Base-by-base conservation (phyloP, 257 asterid genomes). In the Fraxinus anomala region DNA sequence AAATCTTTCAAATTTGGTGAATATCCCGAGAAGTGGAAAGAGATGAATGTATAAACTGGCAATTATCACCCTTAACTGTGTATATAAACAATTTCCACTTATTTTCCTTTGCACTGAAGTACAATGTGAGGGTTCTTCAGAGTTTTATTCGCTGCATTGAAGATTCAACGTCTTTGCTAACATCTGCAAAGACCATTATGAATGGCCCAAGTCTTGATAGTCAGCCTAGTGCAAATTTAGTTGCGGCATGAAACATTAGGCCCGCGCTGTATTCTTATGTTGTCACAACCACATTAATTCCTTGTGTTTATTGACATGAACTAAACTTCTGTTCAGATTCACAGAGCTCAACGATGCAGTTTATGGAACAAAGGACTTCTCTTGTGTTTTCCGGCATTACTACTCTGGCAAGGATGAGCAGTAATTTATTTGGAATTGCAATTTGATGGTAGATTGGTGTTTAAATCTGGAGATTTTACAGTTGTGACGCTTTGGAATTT, bases 301-400 rank as follows among this genome's bases (percentile, higher is more conserved):
- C 56, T 47, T 1, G 7, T 14, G 56, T 47, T 47, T 3, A 47
- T 14, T 47, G 56, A 47, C n/a, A 14, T 47, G n/a, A 2, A 47
- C 56, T 14, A 5, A 14, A 47, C n/a, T 47, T 47, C 56, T 47
- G 56, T 84, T 85, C 87, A 93, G 99, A 88, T 95, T 86, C 85
- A 77, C 87, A 33, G 83, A 86, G 83, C 92, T 95, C 24, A 91
- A 97, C 81, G 65, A 88, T 6, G 88, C 77, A 68, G 97, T 94
- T 9, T 89, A 87, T 34, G 96, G 70, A 47, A 80, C 85, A 23
- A 77, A 89, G 83, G 98, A 95, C 78, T 95, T 93, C 80, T 93
- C 99, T 2, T 85, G 97, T 47, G 98, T 90, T 86, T 95, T 93
- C 81, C 91, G 91, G 69, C 94, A 93, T 81, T 91, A 91, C 78